phyloP scores from a whole-genome alignment of 768 basidiomycete genomes.

The Trametes maxima region DNA sequence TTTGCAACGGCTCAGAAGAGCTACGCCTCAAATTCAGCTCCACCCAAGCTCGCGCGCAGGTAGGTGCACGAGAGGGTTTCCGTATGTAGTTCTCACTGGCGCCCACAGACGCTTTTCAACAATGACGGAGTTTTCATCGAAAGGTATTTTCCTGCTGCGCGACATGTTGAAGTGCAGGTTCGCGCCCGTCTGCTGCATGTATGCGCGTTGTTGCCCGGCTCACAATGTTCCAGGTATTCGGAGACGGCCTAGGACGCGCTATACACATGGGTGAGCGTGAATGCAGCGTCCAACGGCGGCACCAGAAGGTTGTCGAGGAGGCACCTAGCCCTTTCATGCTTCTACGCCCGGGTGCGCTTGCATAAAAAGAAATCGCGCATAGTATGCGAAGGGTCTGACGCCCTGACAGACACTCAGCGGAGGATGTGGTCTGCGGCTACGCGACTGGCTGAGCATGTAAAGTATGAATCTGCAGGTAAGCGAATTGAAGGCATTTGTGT shows the following conservation, averaged over 20 bases:
- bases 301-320: conserved; percentile 78
- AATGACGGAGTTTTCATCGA: conserved; percentile 60
- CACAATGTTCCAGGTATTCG: conserved; percentile 54
- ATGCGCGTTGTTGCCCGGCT: not conserved
- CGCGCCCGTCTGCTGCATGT: not conserved
- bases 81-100: not conserved
- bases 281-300: conserved; percentile 67
- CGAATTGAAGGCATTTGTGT: too few relatives aligned
- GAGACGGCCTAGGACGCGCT: conserved; percentile 59
- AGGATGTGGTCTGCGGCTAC: conserved; percentile 58
- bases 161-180: conserved; percentile 72
- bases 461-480: conserved; percentile 60
- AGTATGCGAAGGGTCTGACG: not conserved
- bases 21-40: conserved; percentile 39
- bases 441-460: conserved; percentile 47
- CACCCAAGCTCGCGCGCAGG: conserved; percentile 48
- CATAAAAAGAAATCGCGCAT: too few relatives aligned
- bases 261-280: conserved; percentile 72
- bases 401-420: conserved; percentile 42
- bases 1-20: conserved; percentile 49
- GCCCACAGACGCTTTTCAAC: conserved; percentile 47
- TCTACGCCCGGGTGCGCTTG: conserved; percentile 43
- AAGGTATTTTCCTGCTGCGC: conserved; percentile 52
- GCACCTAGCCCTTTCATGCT: conserved; percentile 61
- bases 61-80: conserved; percentile 25